Evolutionary conservation across 2,329 filamentous ascomycete species (phyloP), one percentile per base, ranked within the genome.

Genomic region (Pezicula carpinea): DNA sequence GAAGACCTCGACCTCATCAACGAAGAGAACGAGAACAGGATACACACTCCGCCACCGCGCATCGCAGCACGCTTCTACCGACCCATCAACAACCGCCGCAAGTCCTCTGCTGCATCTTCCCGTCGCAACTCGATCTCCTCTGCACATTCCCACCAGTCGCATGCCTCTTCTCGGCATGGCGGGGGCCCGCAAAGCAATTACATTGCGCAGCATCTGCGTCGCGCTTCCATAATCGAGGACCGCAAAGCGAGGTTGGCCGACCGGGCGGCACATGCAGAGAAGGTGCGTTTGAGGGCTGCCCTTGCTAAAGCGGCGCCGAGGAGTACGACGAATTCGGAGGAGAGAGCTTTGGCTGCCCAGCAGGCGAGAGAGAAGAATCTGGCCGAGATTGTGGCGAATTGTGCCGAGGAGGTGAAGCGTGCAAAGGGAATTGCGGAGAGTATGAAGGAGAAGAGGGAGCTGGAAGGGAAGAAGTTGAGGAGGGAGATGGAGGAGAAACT

Each of bases 381-480:
- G 15, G 87, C 86, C 7, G 87, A 91, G 64, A 90, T 92, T 36
- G 86, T 88, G 4, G 85, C 87, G 41, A 77, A 81, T 50, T 92
- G 88, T 61, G 88, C 88, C 17, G 87, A 90, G 65, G 88, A 93
- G 63, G 88, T 93, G 14, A 83, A 86, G 62, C 78, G 87, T 53
- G 87, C 87, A 44, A 92, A 92, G 71, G 84, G 86, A 43, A 76
- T 91, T n/a, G 87, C 87, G 13, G 87, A 89, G 64, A 83, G 79
- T 48, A 89, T 87, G 72, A 90, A 89, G 66, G 85, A 88, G 68
- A 85, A 85, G 64, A 82, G 88, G 53, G 84, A 89, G 61, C 82
- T 83, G 47, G 85, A 91, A 53, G 77, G 87, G 47, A 76, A 75
- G 56, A 82, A 82, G 59, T 75, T 87, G 63, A 80, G 82, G 53